phyloP scores from a whole-genome alignment of 192 early-diverging fungal species.

The Pilaira anomala region DNA sequence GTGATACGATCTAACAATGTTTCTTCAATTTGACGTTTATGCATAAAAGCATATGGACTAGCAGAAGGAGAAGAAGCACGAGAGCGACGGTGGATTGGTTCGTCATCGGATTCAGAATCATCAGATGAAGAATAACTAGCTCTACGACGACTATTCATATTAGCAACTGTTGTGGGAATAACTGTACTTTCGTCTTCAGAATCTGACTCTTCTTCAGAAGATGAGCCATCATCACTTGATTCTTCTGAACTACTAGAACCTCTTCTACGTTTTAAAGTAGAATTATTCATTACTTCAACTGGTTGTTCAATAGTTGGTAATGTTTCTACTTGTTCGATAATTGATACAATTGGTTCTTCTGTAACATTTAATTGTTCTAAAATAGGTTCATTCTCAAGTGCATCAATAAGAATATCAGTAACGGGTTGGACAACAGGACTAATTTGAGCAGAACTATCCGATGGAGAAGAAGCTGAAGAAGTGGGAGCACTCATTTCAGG shows the following conservation, averaged over 20 bases:
- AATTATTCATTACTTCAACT: background rate
- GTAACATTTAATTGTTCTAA: background rate
- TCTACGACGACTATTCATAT: background rate
- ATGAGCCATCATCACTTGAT: slow-evolving; percentile 2
- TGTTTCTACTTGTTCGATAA: background rate
- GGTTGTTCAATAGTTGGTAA: background rate
- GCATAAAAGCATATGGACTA: slow-evolving; percentile 24
- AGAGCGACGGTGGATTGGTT: background rate
- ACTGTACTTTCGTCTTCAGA: slow-evolving; percentile 9
- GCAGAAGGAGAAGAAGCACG: slow-evolving; percentile 4
- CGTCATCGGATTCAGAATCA: slow-evolving; percentile 27
- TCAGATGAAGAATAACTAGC: slow-evolving; percentile 13
- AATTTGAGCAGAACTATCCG: background rate
- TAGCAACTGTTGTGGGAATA: slow-evolving; percentile 17
- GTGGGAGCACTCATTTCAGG: slow-evolving; percentile 18
- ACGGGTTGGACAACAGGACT: slow-evolving; percentile 7
- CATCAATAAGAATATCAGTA: background rate
- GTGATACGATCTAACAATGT: slow-evolving; percentile 31
- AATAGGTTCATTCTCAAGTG: no score
- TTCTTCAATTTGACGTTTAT: slow-evolving; percentile 35
- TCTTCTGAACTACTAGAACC: slow-evolving; percentile 12
- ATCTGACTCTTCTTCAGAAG: slow-evolving; percentile 5
- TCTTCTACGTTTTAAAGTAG: slow-evolving; percentile 20
- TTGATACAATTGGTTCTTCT: background rate
- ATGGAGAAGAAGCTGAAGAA: slow-evolving; percentile 15